Percentiles rank a stretch among this genome's conserved stretches.
phyloP scores from a whole-genome alignment of 768 basidiomycete genomes.

The Xerocomus brunneocitrinus region DNA sequence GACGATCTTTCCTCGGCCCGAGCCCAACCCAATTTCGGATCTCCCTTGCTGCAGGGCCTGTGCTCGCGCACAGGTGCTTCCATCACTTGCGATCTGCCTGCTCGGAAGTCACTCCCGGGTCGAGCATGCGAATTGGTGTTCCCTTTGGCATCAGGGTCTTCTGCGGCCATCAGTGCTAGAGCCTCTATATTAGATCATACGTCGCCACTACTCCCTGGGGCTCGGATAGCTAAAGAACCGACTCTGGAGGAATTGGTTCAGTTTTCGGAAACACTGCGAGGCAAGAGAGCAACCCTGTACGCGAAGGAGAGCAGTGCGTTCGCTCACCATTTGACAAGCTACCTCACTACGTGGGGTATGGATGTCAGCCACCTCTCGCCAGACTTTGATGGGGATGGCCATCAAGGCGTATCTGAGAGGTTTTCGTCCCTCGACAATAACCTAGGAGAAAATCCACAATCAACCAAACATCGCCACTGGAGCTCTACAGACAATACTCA shows the following conservation, averaged over 20 bases:
- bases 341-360: slow-evolving; percentile 93
- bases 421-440: slow-evolving; percentile 6
- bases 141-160: slow-evolving; percentile 55
- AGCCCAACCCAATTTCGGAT: slow-evolving; percentile 39
- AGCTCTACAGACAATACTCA: slow-evolving; percentile 15
- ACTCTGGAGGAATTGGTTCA: slow-evolving; percentile 69
- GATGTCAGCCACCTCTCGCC: slow-evolving; percentile 79
- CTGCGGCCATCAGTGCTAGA: slow-evolving; percentile 39
- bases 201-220: slow-evolving; percentile 44
- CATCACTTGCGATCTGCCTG: slow-evolving; percentile 35
- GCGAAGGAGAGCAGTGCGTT: slow-evolving; percentile 86
- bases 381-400: slow-evolving; percentile 49
- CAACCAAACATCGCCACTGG: slow-evolving; percentile 24
- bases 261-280: slow-evolving; percentile 80
- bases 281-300: slow-evolving; percentile 79
- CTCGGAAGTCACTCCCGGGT: slow-evolving; percentile 39
- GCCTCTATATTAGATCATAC: slow-evolving; percentile 43
- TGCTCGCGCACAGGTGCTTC: slow-evolving; percentile 56
- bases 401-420: slow-evolving; percentile 17
- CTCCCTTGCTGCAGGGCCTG: slow-evolving; percentile 55
- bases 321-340: slow-evolving; percentile 88
- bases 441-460: slow-evolving; percentile 1
- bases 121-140: slow-evolving; percentile 65
- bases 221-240: slow-evolving; percentile 62
- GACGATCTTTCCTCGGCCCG: slow-evolving; percentile 22